Base-by-base conservation (phyloP, 495 filamentous ascomycete genomes). In the Xylaria flabelliformis region DNA sequence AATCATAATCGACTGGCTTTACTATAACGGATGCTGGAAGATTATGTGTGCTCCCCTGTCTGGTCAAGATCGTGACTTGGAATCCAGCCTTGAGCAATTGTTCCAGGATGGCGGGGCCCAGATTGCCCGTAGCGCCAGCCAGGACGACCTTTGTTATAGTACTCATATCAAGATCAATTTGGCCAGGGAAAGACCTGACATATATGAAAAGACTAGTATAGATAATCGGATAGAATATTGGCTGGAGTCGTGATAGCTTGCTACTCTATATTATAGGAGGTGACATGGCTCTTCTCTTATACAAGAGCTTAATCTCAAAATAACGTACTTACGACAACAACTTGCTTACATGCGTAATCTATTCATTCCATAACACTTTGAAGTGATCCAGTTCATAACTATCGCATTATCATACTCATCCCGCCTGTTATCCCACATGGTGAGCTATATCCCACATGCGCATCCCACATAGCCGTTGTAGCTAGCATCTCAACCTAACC, bases 51-150 rank as follows among this genome's bases (percentile, higher is more conserved):
- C 80, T 83, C 24, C 63, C 74, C 8, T 79, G 42, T 50, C 91
- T 85, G 19, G 82, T 82, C 17, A 93, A 76, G 19, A 86, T 81
- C 2, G 88, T 90, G 56, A 91, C 83, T 15, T 85, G 77, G 82
- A 90, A 90, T 10, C 81, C 78, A 0, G 84, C 82, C 2, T 84
- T 77, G 32, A 89, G 70, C 13, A 92, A 80, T 13, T 80, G 81
- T 8, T 85, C 76, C 51, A 92, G 73, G 19, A 91, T 77, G 2
- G 83, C 72, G 4, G 82, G 74, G 59, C 90, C 90, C 6, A 91
- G 73, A 42, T 80, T 84, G 44, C 90, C 90, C 17, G 80, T 84
- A n/a, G 84, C 88, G 58, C 86, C 86, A 32, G 82, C 77, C n/a
- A 88, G 51, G 24, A 79, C 83, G 32, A 89, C 82, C 42, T 83